Conservation (phyloP, 768 basidiomycete genomes). For the Rhizopogon rudus region DNA sequence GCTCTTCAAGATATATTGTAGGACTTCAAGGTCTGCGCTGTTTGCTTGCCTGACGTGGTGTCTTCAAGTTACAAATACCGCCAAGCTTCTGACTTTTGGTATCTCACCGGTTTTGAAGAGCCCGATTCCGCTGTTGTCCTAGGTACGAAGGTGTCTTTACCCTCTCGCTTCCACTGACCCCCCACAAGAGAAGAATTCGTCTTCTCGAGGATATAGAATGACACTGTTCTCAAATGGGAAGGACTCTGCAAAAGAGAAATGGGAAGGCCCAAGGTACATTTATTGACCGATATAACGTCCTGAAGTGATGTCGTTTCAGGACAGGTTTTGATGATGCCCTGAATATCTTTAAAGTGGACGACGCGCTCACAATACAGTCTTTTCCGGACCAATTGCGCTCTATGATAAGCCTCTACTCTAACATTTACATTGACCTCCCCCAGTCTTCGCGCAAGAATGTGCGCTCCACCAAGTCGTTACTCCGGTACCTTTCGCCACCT, state of each 20-base stretch:
- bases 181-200: conserved; percentile 60
- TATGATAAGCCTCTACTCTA: conserved; percentile 41
- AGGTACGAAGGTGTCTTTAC: conserved; percentile 36
- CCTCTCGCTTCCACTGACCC: conserved; percentile 2
- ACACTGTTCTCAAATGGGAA: conserved; percentile 77
- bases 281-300: not conserved
- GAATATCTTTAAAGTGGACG: conserved; percentile 73
- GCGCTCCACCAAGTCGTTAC: conserved; percentile 45
- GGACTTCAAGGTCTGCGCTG: conserved; percentile 22
- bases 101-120: conserved; percentile 94
- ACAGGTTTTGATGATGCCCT: conserved; percentile 65
- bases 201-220: conserved; percentile 78
- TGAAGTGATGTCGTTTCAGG: conserved; percentile 26
- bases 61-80: conserved; percentile 85
- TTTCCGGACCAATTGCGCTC: conserved; percentile 58
- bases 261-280: conserved; percentile 81
- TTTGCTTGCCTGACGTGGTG: conserved; percentile 4
- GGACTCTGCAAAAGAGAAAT: conserved; percentile 74
- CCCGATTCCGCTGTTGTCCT: conserved; percentile 87
- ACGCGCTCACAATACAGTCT: conserved; percentile 50
- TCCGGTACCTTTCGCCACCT: conserved; percentile 42
- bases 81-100: conserved; percentile 91
- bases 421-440: conserved; percentile 51
- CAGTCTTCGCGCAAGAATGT: conserved; percentile 22
- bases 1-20: conserved; percentile 65